Percentiles rank a stretch among this genome's conserved stretches.
Evolutionary conservation across 768 basidiomycete species (phyloP).

Genomic region (Suillus luteus): DNA sequence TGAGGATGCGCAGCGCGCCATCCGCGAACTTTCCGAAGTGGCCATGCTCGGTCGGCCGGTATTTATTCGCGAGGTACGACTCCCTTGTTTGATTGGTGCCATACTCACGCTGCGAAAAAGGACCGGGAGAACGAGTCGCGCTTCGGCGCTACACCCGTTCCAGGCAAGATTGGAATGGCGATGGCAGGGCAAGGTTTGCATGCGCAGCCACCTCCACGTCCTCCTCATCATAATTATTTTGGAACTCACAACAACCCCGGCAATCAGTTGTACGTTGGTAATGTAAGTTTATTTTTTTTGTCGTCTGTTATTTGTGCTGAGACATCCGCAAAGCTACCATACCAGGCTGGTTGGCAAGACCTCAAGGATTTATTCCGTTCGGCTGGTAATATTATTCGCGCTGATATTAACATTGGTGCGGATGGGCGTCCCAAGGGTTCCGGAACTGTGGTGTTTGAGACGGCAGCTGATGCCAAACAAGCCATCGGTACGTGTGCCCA

Average conservation of each 20-base stretch:
- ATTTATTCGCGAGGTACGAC: conserved; percentile 90
- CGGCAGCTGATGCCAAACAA: conserved; percentile 84
- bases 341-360: conserved; percentile 99
- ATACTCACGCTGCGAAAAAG: conserved; percentile 40
- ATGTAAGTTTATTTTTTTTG: conserved; percentile 52
- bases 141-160: conserved; percentile 93
- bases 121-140: conserved; percentile 96
- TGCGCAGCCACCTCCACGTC: conserved; percentile 80
- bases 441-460: conserved; percentile 96
- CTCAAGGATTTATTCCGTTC: conserved; percentile 96
- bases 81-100: conserved; percentile 7
- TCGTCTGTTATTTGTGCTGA: conserved; percentile 10
- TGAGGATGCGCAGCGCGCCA: conserved; percentile 88
- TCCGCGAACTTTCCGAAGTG: conserved; percentile 88
- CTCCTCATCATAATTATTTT: conserved; percentile 78
- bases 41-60: conserved; percentile 91
- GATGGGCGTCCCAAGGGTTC: conserved; percentile 95
- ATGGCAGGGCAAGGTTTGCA: conserved; percentile 90
- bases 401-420: conserved; percentile 92
- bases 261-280: conserved; percentile 91
- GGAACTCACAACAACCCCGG: conserved; percentile 62
- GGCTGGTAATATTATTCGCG: conserved; percentile 92
- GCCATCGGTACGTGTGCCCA: conserved; percentile 75
- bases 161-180: conserved; percentile 94
- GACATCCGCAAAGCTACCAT: conserved; percentile 65